Percentiles rank a stretch among this genome's conserved stretches.
Evolutionary conservation across 2,329 filamentous ascomycete genomes (phyloP).

Genomic region (Penicillium corylophilum): DNA sequence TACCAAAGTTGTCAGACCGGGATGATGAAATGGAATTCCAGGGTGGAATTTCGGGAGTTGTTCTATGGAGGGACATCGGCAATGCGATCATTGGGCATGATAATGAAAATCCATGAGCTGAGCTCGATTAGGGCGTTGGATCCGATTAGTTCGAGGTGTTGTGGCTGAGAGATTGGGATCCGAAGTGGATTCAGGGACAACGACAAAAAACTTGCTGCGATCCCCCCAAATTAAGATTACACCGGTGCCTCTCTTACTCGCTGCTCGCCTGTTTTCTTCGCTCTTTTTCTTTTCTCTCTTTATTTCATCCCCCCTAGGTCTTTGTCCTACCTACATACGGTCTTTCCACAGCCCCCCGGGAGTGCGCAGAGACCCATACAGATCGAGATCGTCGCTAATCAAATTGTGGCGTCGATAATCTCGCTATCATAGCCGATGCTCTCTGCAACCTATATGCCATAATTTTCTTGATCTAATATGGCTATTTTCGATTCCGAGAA

Average conservation of each 20-base stretch:
- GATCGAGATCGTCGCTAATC: conserved; percentile 10
- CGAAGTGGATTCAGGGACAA: conserved; percentile 12
- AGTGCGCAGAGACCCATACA: conserved; percentile 10
- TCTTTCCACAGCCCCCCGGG: background rate
- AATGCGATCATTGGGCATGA: conserved; percentile 10
- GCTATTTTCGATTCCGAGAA: conserved; percentile 37
- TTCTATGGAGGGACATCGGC: background rate
- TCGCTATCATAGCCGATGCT: conserved; percentile 2
- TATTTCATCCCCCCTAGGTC: background rate
- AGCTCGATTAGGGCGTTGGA: background rate
- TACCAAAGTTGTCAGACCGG: background rate
- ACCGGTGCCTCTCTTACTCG: background rate
- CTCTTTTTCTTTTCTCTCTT: background rate
- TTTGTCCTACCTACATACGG: background rate
- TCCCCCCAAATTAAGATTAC: conserved; percentile 16
- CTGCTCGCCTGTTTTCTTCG: conserved; percentile 1
- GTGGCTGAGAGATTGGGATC: conserved; percentile 5
- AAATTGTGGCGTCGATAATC: conserved; percentile 8
- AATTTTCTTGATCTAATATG: conserved; percentile 18
- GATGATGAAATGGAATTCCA: conserved; percentile 2
- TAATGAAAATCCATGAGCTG: background rate
- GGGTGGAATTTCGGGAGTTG: conserved; percentile 3
- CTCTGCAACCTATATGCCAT: conserved; percentile 1
- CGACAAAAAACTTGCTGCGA: conserved; percentile 18
- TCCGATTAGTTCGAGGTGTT: background rate